A percentile compares a stretch with the other conserved stretches of the same genome.
phyloP scores from a whole-genome alignment of 495 filamentous ascomycete genomes.

The Daldinia concentrica region DNA sequence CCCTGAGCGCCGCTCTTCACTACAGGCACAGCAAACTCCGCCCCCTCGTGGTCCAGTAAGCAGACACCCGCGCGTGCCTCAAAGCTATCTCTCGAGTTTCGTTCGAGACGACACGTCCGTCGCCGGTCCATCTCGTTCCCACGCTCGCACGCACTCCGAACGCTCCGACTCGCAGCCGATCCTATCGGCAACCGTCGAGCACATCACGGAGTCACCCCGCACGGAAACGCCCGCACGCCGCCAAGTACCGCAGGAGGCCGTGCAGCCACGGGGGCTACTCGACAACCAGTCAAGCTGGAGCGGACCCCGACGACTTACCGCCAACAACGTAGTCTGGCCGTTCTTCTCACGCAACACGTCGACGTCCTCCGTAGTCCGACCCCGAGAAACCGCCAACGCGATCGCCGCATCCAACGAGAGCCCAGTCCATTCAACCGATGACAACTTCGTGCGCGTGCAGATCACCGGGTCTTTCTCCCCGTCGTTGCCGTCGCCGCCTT shows the following conservation, averaged over 20 bases:
- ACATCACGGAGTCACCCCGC: not conserved
- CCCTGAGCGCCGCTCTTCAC: conserved; percentile 15
- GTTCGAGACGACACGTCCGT: not conserved
- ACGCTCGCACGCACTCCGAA: not conserved
- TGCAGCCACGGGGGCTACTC: not conserved
- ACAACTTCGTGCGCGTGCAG: conserved; percentile 15
- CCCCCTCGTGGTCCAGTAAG: not conserved
- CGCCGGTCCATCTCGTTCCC: not conserved
- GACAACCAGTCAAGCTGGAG: not conserved
- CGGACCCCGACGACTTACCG: not conserved
- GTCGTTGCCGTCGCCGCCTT: not conserved
- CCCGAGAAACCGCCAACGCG: not conserved
- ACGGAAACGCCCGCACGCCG: not conserved
- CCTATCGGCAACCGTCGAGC: not conserved
- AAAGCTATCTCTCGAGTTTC: too few relatives aligned
- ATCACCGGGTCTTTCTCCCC: not conserved
- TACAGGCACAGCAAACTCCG: not conserved
- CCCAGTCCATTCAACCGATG: not conserved
- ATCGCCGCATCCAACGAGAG: not conserved
- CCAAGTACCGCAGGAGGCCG: not conserved
- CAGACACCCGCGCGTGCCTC: not conserved
- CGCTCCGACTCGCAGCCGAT: not conserved
- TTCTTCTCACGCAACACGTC: conserved; percentile 2
- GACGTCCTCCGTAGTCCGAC: not conserved
- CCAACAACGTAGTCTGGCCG: not conserved